These are phyloP conservation scores for Gautieria morchelliformis DNA, from an alignment of 768 basidiomycete genomes.

Conservation along the genomic window DNA sequence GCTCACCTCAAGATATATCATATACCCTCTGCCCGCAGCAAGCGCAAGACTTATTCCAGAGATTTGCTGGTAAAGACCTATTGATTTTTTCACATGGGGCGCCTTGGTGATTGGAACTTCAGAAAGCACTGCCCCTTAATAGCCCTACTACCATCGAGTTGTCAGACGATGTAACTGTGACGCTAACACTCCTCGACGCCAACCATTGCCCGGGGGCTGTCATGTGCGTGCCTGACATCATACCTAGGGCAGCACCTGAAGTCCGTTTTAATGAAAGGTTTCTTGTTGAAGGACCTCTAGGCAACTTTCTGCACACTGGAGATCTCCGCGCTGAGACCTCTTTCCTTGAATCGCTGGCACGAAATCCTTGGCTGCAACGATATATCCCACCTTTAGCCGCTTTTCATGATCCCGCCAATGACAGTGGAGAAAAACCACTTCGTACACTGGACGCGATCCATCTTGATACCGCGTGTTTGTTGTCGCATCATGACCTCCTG, in stretches of 20 bases:
- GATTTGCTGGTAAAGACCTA: slow-evolving; percentile 53
- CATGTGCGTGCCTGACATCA: slow-evolving; percentile 45
- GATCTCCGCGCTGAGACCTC: slow-evolving; percentile 85
- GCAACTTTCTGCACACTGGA: slow-evolving; percentile 83
- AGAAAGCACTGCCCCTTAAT: slow-evolving; percentile 55
- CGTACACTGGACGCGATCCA: slow-evolving; percentile 64
- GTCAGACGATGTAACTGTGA: slow-evolving; percentile 46
- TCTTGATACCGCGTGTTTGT: slow-evolving; percentile 69
- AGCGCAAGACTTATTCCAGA: slow-evolving; percentile 42
- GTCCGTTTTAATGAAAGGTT: slow-evolving; percentile 45
- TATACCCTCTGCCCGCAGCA: slow-evolving; percentile 35
- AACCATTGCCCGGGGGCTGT: slow-evolving; percentile 94
- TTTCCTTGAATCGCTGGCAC: slow-evolving; percentile 57
- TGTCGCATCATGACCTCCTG: slow-evolving; percentile 41
- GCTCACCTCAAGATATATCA: slow-evolving; percentile 57
- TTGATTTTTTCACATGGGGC: neutral
- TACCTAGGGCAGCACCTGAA: neutral
- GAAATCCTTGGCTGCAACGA: slow-evolving; percentile 63
- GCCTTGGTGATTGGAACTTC: neutral
- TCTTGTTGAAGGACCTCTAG: slow-evolving; percentile 60
- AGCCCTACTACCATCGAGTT: slow-evolving; percentile 56
- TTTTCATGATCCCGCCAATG: slow-evolving; percentile 17
- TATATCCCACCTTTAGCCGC: slow-evolving; percentile 40
- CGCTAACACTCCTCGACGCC: slow-evolving; percentile 76
- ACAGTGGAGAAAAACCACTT: neutral